These are phyloP conservation scores for Stromatinia cepivora DNA, from an alignment of 2,329 filamentous ascomycete species.

Conservation along the genomic window DNA sequence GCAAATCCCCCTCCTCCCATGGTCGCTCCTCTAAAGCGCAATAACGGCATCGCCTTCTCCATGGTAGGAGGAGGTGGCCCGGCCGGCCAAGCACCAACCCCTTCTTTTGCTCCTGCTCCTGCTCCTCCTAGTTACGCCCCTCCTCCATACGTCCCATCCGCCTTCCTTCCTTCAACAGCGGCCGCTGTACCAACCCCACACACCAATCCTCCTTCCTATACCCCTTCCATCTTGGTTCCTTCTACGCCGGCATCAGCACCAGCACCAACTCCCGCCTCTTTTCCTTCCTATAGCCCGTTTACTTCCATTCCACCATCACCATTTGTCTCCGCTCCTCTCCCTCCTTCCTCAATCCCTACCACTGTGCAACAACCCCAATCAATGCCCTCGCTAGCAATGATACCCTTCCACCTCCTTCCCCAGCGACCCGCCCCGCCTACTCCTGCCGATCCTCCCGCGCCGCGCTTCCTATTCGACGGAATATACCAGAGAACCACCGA, in stretches of 20 bases:
- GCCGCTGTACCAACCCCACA: background rate
- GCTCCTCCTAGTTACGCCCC: background rate
- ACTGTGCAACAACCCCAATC: background rate
- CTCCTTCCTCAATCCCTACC: background rate
- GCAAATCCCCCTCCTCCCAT: background rate
- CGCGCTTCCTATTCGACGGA: background rate
- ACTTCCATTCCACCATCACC: background rate
- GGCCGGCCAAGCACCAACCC: too few relatives aligned
- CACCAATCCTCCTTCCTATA: background rate
- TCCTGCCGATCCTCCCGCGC: background rate
- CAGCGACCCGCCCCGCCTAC: background rate
- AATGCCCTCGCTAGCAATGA: background rate
- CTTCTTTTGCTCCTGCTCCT: background rate
- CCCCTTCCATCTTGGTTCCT: background rate
- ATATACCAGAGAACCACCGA: background rate
- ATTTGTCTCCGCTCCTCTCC: background rate
- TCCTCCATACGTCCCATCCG: background rate
- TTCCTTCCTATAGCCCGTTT: background rate
- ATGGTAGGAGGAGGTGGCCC: background rate
- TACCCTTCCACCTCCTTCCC: background rate
- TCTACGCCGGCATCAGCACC: background rate
- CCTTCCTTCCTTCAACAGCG: background rate
- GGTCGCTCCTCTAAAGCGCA: background rate
- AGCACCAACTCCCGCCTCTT: background rate
- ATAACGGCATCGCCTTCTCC: background rate